Base-by-base conservation (phyloP, 805 yeast genomes). In the Wickerhamiella qilinensis region DNA sequence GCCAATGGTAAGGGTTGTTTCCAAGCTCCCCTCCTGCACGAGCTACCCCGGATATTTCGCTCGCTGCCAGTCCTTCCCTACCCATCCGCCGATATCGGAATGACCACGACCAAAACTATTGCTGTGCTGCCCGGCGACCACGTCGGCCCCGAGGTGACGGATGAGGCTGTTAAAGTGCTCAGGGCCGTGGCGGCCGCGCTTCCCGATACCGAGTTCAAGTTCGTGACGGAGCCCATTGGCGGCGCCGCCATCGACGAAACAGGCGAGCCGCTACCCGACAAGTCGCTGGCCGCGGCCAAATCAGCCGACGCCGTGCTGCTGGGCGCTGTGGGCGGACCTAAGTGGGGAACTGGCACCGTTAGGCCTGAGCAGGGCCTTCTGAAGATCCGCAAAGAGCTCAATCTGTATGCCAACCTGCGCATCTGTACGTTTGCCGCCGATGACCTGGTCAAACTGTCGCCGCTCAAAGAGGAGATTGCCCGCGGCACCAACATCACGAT, bases 321-420 rank as follows among this genome's bases (percentile, higher is more conserved):
- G 41, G 98, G 98, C 48, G 95, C 98, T 7, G 98, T 91, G 25
- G 98, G 98, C 46, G 98, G 98, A 25, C 98, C 98, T 44, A 91
- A 91, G 64, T 91, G 98, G 98, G 97, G 97, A 28, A 82, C 96
- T 20, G 96, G 96, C 37, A 55, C 69, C 11, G 97, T 88, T 35
- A 77, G 98, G 65, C 98, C 98, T 38, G 98, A 91, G 60, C 97
- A 84, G 63, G 98, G 98, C 43, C 70, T 91, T 49, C 70, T 91
- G 47, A 73, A 86, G 65, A 88, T 91, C 59, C 75, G 98, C 63
- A 91, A 91, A 61, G 97, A 85, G 59, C 72, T 91, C 56, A 81
- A 79, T 58, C 67, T 91, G 49, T 91, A 91, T 59, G 98, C 98
- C 42, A 91, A 91, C 62, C 71, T 91, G 61, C 79, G 98, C 60